Evolutionary conservation across 2,329 filamentous ascomycete species (phyloP).

Genomic region (Apiospora arundinis): DNA sequence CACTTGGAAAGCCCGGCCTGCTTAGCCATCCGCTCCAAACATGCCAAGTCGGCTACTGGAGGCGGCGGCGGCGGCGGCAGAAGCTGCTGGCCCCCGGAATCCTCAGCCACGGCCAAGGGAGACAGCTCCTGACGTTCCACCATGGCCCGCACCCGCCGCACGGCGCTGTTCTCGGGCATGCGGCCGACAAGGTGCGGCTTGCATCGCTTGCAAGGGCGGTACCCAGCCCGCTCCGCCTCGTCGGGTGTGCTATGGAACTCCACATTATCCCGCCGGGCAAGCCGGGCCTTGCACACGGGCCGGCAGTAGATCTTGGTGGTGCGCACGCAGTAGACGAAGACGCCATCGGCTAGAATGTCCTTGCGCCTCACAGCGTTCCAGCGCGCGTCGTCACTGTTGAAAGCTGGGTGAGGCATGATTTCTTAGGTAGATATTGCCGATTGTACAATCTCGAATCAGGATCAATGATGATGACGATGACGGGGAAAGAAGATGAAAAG

Average conservation of each 20-base stretch:
- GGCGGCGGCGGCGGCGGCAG: background rate
- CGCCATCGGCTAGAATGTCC: slow-evolving; percentile 18
- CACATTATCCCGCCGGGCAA: slow-evolving; percentile 66
- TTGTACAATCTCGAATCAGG: background rate
- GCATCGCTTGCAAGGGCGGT: slow-evolving; percentile 33
- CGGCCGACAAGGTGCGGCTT: slow-evolving; percentile 25
- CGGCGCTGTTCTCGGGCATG: slow-evolving; percentile 13
- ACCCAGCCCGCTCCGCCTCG: slow-evolving; percentile 49
- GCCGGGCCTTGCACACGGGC: slow-evolving; percentile 64
- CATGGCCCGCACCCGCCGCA: slow-evolving; percentile 12
- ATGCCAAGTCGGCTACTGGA: background rate
- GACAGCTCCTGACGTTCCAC: background rate
- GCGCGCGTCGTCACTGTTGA: background rate
- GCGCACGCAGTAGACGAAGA: slow-evolving; percentile 51
- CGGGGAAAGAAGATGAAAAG: background rate
- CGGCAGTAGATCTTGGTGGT: slow-evolving; percentile 63
- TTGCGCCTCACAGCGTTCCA: background rate
- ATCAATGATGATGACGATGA: background rate
- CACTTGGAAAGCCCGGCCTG: slow-evolving; percentile 22
- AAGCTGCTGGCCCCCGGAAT: background rate
- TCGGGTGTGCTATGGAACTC: slow-evolving; percentile 55
- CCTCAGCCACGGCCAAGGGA: background rate
- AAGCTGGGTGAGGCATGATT: background rate
- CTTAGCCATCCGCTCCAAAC: background rate
- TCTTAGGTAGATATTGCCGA: background rate